Conservation (phyloP, 805 yeast species). For the Candida adriatica region DNA sequence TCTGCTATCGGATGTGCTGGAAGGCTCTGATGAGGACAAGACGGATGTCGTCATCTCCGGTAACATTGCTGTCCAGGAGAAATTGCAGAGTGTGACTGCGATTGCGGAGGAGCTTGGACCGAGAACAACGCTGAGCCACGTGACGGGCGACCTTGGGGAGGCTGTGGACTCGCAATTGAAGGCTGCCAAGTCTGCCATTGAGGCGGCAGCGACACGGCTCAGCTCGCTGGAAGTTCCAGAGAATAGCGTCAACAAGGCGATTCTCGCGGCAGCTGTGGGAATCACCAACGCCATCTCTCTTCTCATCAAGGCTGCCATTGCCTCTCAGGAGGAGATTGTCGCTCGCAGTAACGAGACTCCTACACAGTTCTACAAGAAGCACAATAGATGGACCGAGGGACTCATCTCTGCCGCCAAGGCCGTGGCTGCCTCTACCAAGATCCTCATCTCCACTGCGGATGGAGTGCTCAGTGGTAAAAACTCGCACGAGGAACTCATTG, state of each 20-base stretch:
- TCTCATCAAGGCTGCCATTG: conserved; percentile 69
- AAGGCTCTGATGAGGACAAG: conserved; percentile 52
- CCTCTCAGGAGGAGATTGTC: conserved; percentile 76
- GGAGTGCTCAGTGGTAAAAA: conserved; percentile 62
- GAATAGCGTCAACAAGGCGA: conserved; percentile 66
- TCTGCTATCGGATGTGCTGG: conserved; percentile 46
- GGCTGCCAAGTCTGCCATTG: conserved; percentile 64
- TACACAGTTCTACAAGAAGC: conserved; percentile 76
- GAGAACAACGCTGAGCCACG: conserved; percentile 22
- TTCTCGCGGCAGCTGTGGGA: conserved; percentile 71
- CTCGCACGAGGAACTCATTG: conserved; percentile 76
- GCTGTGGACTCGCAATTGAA: conserved; percentile 69
- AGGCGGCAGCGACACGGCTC: conserved; percentile 56
- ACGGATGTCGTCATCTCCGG: conserved; percentile 73
- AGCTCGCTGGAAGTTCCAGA: conserved; percentile 46
- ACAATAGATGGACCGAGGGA: conserved; percentile 92
- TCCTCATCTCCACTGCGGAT: conserved; percentile 81
- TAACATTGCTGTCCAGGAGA: conserved; percentile 67
- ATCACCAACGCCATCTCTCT: conserved; percentile 72
- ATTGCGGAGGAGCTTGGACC: conserved; percentile 54
- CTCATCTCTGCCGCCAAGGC: conserved; percentile 83
- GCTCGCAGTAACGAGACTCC: conserved; percentile 55
- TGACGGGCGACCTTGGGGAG: conserved; percentile 55
- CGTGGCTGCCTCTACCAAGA: conserved; percentile 75
- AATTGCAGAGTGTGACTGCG: conserved; percentile 50